These are phyloP conservation scores for Picea abies DNA, from an alignment of 83 land plant species.

Conservation along the genomic window DNA sequence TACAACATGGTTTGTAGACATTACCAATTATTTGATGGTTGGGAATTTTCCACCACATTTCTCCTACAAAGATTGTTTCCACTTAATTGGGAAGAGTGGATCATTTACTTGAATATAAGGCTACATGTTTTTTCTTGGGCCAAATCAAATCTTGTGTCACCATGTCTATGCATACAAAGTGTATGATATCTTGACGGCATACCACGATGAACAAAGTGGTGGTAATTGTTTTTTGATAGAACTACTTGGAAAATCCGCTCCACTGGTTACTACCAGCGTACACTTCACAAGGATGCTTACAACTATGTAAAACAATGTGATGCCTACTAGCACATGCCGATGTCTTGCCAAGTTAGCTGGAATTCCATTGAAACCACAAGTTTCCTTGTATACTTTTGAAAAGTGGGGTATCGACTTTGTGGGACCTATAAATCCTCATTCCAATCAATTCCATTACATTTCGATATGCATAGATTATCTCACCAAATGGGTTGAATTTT, in stretches of 20 bases:
- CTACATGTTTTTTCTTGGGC: background rate
- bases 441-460: background rate
- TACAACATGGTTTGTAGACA: background rate
- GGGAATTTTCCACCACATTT: background rate
- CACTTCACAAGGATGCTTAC: background rate
- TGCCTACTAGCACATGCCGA: background rate
- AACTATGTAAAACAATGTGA: background rate
- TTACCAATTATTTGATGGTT: background rate
- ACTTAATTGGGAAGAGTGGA: no score
- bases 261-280: background rate
- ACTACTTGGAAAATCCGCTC: background rate
- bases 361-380: background rate
- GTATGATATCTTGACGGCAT: background rate
- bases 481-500: no score
- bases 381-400: background rate
- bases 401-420: no score
- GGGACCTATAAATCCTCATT: background rate
- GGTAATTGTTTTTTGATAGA: background rate
- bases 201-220: background rate
- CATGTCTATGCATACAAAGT: background rate
- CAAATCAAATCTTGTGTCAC: background rate
- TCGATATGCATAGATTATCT: no score
- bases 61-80: background rate
- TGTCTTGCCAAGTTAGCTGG: background rate
- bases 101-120: background rate